Conservation (phyloP, 768 basidiomycete species). For the Leccinum broughii region DNA sequence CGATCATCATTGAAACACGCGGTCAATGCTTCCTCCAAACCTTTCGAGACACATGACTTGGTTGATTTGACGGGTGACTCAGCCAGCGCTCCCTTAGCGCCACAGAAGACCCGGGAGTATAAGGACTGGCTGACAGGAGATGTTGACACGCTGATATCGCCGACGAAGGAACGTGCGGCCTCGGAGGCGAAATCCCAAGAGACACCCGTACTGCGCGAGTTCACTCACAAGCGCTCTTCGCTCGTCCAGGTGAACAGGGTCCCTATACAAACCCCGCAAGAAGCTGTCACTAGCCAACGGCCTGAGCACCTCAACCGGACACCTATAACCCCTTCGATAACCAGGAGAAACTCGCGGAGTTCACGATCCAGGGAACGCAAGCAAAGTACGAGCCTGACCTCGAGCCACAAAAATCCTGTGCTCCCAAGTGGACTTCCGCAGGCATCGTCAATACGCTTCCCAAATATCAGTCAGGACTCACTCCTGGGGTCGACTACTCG, state of each 20-base stretch:
- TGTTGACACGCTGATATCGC: conserved; percentile 40
- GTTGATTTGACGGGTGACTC: conserved; percentile 19
- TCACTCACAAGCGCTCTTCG: conserved; percentile 72
- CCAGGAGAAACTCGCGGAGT: conserved; percentile 19
- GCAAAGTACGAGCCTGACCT: conserved; percentile 8
- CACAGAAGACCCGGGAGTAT: conserved; percentile 33
- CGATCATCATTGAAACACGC: conserved; percentile 53
- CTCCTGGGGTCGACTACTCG: conserved; percentile 9
- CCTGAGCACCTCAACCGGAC: conserved; percentile 3
- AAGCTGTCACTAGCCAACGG: conserved; percentile 33
- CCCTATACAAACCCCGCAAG: conserved; percentile 31
- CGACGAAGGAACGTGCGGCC: conserved; percentile 18
- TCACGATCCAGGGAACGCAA: conserved; percentile 41
- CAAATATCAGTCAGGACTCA: conserved; percentile 13
- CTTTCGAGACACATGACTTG: conserved; percentile 20
- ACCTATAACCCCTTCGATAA: conserved; percentile 22
- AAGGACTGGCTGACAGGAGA: conserved; percentile 80
- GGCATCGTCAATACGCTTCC: conserved; percentile 6
- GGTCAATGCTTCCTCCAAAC: conserved; percentile 48
- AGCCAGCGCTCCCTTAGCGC: conserved; percentile 6
- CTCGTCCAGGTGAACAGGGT: conserved; percentile 51
- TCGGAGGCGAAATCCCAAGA: conserved; percentile 25
- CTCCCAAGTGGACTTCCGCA: conserved; percentile 8
- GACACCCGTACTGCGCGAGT: conserved; percentile 60
- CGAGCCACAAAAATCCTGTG: conserved; percentile 12